phyloP scores from a whole-genome alignment of 2,329 filamentous ascomycete species.

The Epichloe scottii region DNA sequence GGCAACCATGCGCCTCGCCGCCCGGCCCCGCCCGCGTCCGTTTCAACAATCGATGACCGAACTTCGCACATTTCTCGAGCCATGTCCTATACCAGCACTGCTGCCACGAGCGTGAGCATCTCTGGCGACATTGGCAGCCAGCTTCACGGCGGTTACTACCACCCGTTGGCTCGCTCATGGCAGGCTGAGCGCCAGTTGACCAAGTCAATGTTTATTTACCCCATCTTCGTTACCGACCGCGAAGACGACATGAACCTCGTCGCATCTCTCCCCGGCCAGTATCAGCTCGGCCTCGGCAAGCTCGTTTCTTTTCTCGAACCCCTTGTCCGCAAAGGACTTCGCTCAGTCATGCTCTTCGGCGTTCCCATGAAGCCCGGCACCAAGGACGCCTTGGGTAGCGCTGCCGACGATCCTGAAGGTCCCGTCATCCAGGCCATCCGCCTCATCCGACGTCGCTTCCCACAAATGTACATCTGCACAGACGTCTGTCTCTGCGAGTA shows the following conservation, averaged over 20 bases:
- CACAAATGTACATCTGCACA: slow-evolving; percentile 77
- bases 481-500: slow-evolving; percentile 99
- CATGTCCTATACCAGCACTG: slow-evolving; percentile 54
- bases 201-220: slow-evolving; percentile 98
- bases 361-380: slow-evolving; percentile 69
- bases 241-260: slow-evolving; percentile 87
- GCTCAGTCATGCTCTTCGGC: slow-evolving; percentile 90
- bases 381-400: slow-evolving; percentile 85
- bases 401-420: slow-evolving; percentile 84
- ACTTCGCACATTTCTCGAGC: slow-evolving; percentile 49
- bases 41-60: slow-evolving; percentile 46
- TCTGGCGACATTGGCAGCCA: slow-evolving; percentile 69
- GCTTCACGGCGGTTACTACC: slow-evolving; percentile 71
- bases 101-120: slow-evolving; percentile 57
- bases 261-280: slow-evolving; percentile 80
- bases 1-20: slow-evolving; percentile 32
- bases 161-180: slow-evolving; percentile 69
- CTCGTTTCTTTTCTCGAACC: slow-evolving; percentile 74
- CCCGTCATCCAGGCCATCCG: slow-evolving; percentile 83
- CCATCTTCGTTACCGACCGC: slow-evolving; percentile 88
- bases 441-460: slow-evolving; percentile 72
- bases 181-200: slow-evolving; percentile 76
- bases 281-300: slow-evolving; percentile 78
- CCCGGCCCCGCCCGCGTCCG: slow-evolving; percentile 30
- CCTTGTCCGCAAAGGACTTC: slow-evolving; percentile 77